phyloP scores from a whole-genome alignment of 805 yeast genomes.

The Candida dajiaensis region DNA sequence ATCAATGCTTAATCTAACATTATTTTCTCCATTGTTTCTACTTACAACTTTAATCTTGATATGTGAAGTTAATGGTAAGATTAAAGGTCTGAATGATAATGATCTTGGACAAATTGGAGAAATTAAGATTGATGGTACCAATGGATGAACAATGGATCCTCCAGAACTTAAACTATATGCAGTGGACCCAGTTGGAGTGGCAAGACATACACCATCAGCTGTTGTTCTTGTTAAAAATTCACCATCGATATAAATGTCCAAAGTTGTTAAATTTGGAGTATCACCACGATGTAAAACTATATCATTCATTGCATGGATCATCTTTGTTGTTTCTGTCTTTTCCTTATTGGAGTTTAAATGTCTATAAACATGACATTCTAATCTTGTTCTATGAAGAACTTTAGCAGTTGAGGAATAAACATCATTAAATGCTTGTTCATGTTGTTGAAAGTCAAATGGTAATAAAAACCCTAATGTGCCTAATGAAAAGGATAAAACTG shows the following conservation, averaged over 20 bases:
- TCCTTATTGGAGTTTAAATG: background rate
- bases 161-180: slow-evolving; percentile 51
- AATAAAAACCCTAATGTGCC: slow-evolving; percentile 88
- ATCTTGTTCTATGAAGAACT: slow-evolving; percentile 69
- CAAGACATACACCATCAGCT: slow-evolving; percentile 81
- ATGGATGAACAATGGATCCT: slow-evolving; percentile 49
- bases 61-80: slow-evolving; percentile 71
- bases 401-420: slow-evolving; percentile 66
- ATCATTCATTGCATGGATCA: slow-evolving; percentile 87
- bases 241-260: slow-evolving; percentile 83
- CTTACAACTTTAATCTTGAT: slow-evolving; percentile 56
- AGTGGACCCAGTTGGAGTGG: slow-evolving; percentile 72
- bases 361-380: slow-evolving; percentile 65
- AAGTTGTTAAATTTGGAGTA: slow-evolving; percentile 75
- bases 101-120: slow-evolving; percentile 54
- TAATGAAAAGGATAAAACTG: slow-evolving; percentile 79
- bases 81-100: slow-evolving; percentile 45
- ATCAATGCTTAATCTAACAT: slow-evolving; percentile 68
- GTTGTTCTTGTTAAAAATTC: slow-evolving; percentile 83
- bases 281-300: slow-evolving; percentile 83
- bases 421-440: slow-evolving; percentile 51
- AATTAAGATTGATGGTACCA: slow-evolving; percentile 47
- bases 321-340: slow-evolving; percentile 14
- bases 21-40: slow-evolving; percentile 33
- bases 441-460: slow-evolving; percentile 75